Evolutionary conservation across 2,329 filamentous ascomycete genomes (phyloP).

Genomic region (Graphilbum fragrans): DNA sequence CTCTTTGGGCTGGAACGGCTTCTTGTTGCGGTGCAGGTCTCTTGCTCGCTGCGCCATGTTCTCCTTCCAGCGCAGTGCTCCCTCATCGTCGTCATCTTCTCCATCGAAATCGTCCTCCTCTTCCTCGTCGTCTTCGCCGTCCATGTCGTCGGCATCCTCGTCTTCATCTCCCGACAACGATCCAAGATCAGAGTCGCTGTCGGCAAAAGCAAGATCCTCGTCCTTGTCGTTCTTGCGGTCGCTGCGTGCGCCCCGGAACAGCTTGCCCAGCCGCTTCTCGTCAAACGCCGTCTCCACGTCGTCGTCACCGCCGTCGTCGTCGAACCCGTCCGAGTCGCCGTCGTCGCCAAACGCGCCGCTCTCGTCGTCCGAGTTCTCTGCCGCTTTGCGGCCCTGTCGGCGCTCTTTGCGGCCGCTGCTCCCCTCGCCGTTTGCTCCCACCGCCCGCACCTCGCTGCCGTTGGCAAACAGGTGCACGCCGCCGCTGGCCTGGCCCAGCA

Average conservation of each 20-base stretch:
- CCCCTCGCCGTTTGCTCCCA: constrained; percentile 26
- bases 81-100: constrained; percentile 41
- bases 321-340: constrained; percentile 29
- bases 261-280: constrained; percentile 46
- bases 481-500: constrained; percentile 71
- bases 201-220: constrained; percentile 72
- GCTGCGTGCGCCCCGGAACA: constrained; percentile 38
- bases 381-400: constrained; percentile 43
- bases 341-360: constrained; percentile 28
- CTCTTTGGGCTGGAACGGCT: constrained; percentile 67
- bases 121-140: constrained; percentile 37
- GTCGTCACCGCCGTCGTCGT: constrained; percentile 37
- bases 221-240: constrained; percentile 42
- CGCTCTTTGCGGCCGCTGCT: constrained; percentile 51
- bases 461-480: constrained; percentile 79
- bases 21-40: constrained; percentile 55
- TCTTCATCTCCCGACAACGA: constrained; percentile 56
- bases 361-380: constrained; percentile 35
- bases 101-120: constrained; percentile 26
- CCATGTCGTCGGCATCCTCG: constrained; percentile 31
- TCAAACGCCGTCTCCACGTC: constrained; percentile 44
- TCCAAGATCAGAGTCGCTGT: constrained; percentile 92
- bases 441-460: constrained; percentile 53
- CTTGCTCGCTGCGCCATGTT: constrained; percentile 68
- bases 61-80: constrained; percentile 73